A percentile compares a stretch with the other conserved stretches of the same genome.
Evolutionary conservation across 1,284 basidiomycete species (phyloP).

Genomic region (Ustilago bromivora): DNA sequence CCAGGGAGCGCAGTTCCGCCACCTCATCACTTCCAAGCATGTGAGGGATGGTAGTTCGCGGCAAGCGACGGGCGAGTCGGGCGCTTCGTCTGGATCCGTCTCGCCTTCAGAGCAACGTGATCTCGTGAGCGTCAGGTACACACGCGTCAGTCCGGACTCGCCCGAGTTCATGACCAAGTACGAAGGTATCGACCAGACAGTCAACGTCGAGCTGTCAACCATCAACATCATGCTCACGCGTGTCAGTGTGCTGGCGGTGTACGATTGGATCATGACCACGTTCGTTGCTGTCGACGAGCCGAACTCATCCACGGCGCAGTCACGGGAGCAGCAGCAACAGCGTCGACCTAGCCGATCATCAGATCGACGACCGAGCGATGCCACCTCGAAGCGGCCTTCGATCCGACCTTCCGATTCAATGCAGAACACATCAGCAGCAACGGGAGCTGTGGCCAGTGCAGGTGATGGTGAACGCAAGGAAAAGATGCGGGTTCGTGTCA

Average conservation of each 20-base stretch:
- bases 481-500: constrained; percentile 86
- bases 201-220: constrained; percentile 90
- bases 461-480: constrained; percentile 67
- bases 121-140: constrained; percentile 86
- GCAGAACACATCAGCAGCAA: constrained; percentile 13
- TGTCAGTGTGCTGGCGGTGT: constrained; percentile 89
- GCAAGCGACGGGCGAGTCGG: constrained; percentile 33
- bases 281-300: constrained; percentile 55
- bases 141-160: constrained; percentile 83
- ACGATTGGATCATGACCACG: constrained; percentile 94
- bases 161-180: constrained; percentile 87
- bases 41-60: constrained; percentile 64
- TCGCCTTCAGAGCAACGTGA: constrained; percentile 71
- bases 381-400: constrained; percentile 33
- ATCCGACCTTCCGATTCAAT: constrained; percentile 36
- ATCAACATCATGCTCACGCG: constrained; percentile 90
- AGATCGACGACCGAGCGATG: constrained; percentile 43
- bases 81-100: constrained; percentile 26
- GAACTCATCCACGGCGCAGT: neutral
- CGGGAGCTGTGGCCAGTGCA: constrained; percentile 16
- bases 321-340: constrained; percentile 28
- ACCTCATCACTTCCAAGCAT: constrained; percentile 81
- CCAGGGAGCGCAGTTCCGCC: constrained; percentile 72
- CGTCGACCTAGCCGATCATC: constrained; percentile 41
- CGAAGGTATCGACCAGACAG: constrained; percentile 88